A percentile compares a stretch with the other conserved stretches of the same genome.
phyloP scores from a whole-genome alignment of 1,284 basidiomycete genomes.

The Boletus smithii region DNA sequence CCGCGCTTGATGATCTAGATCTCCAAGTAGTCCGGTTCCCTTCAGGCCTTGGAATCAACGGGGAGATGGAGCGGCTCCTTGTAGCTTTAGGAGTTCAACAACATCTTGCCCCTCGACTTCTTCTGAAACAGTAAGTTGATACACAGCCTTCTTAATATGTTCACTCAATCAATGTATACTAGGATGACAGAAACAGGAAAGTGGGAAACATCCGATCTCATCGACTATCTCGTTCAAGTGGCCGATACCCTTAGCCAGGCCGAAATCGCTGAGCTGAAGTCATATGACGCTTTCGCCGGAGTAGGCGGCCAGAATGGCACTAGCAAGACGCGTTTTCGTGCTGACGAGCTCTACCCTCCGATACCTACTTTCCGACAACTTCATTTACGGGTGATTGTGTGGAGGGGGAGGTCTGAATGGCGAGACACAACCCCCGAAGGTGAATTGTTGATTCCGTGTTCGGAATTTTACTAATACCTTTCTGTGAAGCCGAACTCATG shows the following conservation, averaged over 20 bases:
- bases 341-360: conserved; percentile 81
- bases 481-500: background rate
- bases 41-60: background rate
- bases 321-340: conserved; percentile 45
- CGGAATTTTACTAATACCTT: background rate
- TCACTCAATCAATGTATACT: background rate
- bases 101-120: background rate
- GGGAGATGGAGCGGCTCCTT: background rate
- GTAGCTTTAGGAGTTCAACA: background rate
- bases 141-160: background rate
- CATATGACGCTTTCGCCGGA: conserved; percentile 72
- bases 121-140: background rate
- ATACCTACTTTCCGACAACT: conserved; percentile 67
- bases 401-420: conserved; percentile 41
- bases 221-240: conserved; percentile 81
- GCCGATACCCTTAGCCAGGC: conserved; percentile 58
- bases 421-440: conserved; percentile 24
- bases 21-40: background rate
- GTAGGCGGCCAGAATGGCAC: conserved; percentile 42
- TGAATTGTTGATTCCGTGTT: background rate
- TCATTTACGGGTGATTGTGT: conserved; percentile 79
- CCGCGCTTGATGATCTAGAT: background rate
- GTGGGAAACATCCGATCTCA: conserved; percentile 69
- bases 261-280: conserved; percentile 68
- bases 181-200: conserved; percentile 80